Evolutionary conservation across 805 yeast species (phyloP).

Genomic region (Metschnikowia shivogae): DNA sequence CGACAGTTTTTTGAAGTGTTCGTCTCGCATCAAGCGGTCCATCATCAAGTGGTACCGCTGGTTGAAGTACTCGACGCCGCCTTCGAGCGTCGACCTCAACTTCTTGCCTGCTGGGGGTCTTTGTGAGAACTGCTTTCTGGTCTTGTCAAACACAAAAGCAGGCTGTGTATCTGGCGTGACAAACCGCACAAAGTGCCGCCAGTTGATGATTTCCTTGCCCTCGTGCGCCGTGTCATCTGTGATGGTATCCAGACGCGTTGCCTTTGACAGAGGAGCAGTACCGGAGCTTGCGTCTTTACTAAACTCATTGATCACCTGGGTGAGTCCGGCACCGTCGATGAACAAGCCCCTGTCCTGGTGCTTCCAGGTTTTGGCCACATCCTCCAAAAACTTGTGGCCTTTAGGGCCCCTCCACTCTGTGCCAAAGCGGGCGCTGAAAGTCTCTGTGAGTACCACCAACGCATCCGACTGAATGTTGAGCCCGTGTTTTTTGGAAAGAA

Average conservation of each 20-base stretch:
- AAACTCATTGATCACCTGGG: slow-evolving; percentile 58
- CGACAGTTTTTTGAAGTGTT: slow-evolving; percentile 57
- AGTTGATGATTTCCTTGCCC: slow-evolving; percentile 41
- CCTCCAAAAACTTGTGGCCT: slow-evolving; percentile 65
- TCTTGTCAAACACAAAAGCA: slow-evolving; percentile 54
- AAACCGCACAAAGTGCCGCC: slow-evolving; percentile 70
- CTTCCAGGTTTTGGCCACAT: slow-evolving; percentile 79
- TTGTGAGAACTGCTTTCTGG: slow-evolving; percentile 54
- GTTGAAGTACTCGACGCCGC: slow-evolving; percentile 39
- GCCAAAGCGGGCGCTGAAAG: slow-evolving; percentile 74
- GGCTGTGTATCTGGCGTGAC: slow-evolving; percentile 66
- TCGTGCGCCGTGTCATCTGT: slow-evolving; percentile 12
- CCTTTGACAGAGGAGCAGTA: slow-evolving; percentile 6
- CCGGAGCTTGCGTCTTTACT: slow-evolving; percentile 15
- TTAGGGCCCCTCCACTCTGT: slow-evolving; percentile 75
- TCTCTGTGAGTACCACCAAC: slow-evolving; percentile 63
- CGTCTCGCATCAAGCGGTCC: slow-evolving; percentile 75
- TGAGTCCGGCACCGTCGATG: slow-evolving; percentile 69
- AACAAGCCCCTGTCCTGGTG: slow-evolving; percentile 85
- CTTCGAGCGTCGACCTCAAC: slow-evolving; percentile 11
- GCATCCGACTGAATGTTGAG: slow-evolving; percentile 87
- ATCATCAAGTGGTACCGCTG: slow-evolving; percentile 58
- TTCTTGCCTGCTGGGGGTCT: slow-evolving; percentile 13
- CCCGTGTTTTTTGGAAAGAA: slow-evolving; percentile 88
- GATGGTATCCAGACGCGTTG: slow-evolving; percentile 20